These are phyloP conservation scores for Gaultheria prostrata DNA, from an alignment of 148 eudicot genomes.

Conservation along the genomic window DNA sequence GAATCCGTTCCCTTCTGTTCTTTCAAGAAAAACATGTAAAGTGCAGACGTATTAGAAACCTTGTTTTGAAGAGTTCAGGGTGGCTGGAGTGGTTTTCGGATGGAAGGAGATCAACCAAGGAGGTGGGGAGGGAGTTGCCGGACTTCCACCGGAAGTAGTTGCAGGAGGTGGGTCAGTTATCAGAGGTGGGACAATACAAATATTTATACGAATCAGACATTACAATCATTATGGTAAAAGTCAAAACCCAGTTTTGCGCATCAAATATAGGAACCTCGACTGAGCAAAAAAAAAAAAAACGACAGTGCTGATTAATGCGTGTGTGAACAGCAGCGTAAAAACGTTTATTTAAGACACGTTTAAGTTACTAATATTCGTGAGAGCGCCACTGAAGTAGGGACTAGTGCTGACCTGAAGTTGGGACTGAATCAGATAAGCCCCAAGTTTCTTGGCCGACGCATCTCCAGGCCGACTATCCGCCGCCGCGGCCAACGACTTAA, in stretches of 20 bases:
- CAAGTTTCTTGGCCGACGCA: constrained; percentile 56
- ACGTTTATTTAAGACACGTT: no score
- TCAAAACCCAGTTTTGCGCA: no score
- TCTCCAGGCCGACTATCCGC: constrained; percentile 66
- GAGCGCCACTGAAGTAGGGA: no score
- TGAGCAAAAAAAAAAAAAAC: no score
- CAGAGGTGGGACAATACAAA: background rate
- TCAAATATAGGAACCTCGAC: no score
- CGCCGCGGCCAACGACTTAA: constrained; percentile 70
- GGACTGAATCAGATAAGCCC: constrained; percentile 70
- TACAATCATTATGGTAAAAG: no score
- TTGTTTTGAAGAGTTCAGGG: background rate
- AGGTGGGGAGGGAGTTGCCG: background rate
- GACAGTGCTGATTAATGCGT: no score
- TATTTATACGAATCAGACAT: no score
- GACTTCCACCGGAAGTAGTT: background rate
- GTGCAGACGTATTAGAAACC: background rate
- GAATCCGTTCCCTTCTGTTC: no score
- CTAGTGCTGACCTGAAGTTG: constrained; percentile 71
- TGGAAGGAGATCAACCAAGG: background rate
- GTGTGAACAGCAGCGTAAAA: no score
- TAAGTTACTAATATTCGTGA: no score
- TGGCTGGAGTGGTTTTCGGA: background rate
- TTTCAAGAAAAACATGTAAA: no score
- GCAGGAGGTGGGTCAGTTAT: background rate